A percentile compares a stretch with the other conserved stretches of the same genome.
Conservation (phyloP, 2,329 filamentous ascomycete genomes). For the Monosporascus sp. region DNA sequence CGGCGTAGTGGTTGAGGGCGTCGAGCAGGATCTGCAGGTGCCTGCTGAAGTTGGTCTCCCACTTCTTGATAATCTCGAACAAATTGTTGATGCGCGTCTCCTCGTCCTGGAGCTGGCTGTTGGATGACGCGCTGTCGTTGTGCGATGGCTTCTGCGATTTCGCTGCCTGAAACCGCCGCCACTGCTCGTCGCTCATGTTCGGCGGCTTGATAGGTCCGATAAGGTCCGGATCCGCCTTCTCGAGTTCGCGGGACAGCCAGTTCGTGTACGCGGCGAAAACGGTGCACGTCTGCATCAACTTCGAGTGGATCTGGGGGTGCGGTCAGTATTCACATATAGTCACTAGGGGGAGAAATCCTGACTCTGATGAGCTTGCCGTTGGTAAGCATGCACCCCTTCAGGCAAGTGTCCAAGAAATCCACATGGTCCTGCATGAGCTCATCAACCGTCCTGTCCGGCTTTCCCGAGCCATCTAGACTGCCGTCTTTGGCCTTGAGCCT, state of each 20-base stretch:
- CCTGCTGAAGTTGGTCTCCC: slow-evolving; percentile 87
- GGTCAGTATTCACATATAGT: slow-evolving; percentile 11
- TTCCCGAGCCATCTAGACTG: slow-evolving; percentile 33
- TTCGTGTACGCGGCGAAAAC: slow-evolving; percentile 89
- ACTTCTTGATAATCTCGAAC: slow-evolving; percentile 82
- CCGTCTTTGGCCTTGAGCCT: slow-evolving; percentile 62
- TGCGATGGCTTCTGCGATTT: slow-evolving; percentile 33
- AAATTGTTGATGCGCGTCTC: slow-evolving; percentile 64
- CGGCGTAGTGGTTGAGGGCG: slow-evolving; percentile 93
- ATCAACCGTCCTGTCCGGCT: slow-evolving; percentile 71
- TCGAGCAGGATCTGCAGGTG: slow-evolving; percentile 93
- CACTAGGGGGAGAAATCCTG: slow-evolving; percentile 25
- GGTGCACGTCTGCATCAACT: slow-evolving; percentile 92
- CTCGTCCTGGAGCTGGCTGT: slow-evolving; percentile 33
- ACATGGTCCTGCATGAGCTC: slow-evolving; percentile 99
- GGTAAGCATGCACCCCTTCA: slow-evolving; percentile 98
- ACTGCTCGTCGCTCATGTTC: slow-evolving; percentile 57
- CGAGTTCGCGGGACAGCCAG: slow-evolving; percentile 78
- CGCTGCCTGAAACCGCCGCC: slow-evolving; percentile 50
- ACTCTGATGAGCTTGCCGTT: slow-evolving; percentile 92
- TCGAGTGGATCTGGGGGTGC: slow-evolving; percentile 77
- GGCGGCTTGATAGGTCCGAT: slow-evolving; percentile 50
- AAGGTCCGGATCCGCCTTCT: slow-evolving; percentile 77
- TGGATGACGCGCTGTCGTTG: slow-evolving; percentile 29
- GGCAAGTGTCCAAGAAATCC: slow-evolving; percentile 92